phyloP scores from a whole-genome alignment of 192 early-diverging fungal species.

The Spizellomyces punctatus region DNA sequence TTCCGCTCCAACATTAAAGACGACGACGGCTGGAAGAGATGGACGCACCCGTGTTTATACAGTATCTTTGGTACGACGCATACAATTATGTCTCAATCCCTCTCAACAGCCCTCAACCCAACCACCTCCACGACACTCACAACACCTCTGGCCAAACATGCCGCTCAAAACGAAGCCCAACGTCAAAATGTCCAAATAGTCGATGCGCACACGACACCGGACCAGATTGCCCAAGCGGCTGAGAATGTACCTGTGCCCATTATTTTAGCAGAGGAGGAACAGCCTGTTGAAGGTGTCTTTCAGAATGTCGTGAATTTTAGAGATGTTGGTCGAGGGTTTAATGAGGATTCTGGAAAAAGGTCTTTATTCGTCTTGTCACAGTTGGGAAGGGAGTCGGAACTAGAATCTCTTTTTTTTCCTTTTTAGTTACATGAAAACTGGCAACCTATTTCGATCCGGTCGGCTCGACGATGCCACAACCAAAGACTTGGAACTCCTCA shows the following conservation, averaged over 20 bases:
- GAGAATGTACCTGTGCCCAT: slow-evolving; percentile 4
- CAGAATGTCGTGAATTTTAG: slow-evolving; percentile 43
- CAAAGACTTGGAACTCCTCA: slow-evolving; percentile 35
- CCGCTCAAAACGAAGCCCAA: slow-evolving; percentile 4
- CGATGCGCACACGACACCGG: not conserved
- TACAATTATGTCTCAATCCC: too few species aligned
- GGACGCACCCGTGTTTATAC: too few species aligned
- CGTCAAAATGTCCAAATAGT: not conserved
- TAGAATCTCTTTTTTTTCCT: not conserved
- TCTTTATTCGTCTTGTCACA: slow-evolving; percentile 5
- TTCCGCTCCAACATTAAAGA: too few species aligned
- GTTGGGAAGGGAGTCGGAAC: not conserved
- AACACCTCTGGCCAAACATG: not conserved
- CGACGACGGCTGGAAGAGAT: too few species aligned
- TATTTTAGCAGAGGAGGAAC: slow-evolving; percentile 11
- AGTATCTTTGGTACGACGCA: too few species aligned
- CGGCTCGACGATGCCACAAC: slow-evolving; percentile 41
- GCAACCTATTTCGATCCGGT: slow-evolving; percentile 44
- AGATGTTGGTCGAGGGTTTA: slow-evolving; percentile 38
- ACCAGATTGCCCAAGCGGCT: slow-evolving; percentile 6
- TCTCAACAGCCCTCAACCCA: too few species aligned
- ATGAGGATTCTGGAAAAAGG: not conserved
- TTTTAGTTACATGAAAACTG: slow-evolving; percentile 34
- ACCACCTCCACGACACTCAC: too few species aligned
- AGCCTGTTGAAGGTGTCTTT: slow-evolving; percentile 26